Evolutionary conservation across 805 yeast genomes (phyloP).

Genomic region (Yarrowia bubula): DNA sequence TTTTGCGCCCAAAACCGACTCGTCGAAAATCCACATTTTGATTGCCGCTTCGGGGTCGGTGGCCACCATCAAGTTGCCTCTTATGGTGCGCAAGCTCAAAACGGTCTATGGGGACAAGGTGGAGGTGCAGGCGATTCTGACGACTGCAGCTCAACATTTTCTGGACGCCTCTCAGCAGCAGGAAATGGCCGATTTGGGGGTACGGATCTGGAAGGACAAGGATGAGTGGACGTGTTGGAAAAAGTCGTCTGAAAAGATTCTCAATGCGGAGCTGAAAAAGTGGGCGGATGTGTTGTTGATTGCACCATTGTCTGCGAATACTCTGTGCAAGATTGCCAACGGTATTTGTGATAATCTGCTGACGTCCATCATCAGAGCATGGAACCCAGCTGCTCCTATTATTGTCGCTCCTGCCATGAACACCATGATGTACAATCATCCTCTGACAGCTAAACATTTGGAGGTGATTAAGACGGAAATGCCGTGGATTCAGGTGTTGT

Average conservation of each 20-base stretch:
- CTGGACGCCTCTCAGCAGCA: background rate
- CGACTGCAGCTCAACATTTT: slow-evolving; percentile 44
- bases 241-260: slow-evolving; percentile 70
- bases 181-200: slow-evolving; percentile 35
- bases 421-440: slow-evolving; percentile 85
- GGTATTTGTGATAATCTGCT: slow-evolving; percentile 91
- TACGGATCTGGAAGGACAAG: slow-evolving; percentile 84
- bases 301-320: slow-evolving; percentile 93
- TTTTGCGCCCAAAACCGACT: slow-evolving; percentile 15
- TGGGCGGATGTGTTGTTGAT: slow-evolving; percentile 95
- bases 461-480: slow-evolving; percentile 71
- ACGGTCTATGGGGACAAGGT: slow-evolving; percentile 75
- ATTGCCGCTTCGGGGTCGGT: slow-evolving; percentile 96
- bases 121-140: slow-evolving; percentile 80
- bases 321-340: slow-evolving; percentile 80
- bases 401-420: slow-evolving; percentile 95
- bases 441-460: slow-evolving; percentile 81
- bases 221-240: slow-evolving; percentile 71
- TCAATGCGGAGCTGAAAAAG: slow-evolving; percentile 87
- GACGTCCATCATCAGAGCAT: slow-evolving; percentile 86
- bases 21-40: slow-evolving; percentile 69
- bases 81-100: slow-evolving; percentile 81
- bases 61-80: slow-evolving; percentile 90
- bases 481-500: slow-evolving; percentile 89
- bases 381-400: slow-evolving; percentile 93